Evolutionary conservation across 345 rosid species (phyloP).

Genomic region (Lepidium didymum): DNA sequence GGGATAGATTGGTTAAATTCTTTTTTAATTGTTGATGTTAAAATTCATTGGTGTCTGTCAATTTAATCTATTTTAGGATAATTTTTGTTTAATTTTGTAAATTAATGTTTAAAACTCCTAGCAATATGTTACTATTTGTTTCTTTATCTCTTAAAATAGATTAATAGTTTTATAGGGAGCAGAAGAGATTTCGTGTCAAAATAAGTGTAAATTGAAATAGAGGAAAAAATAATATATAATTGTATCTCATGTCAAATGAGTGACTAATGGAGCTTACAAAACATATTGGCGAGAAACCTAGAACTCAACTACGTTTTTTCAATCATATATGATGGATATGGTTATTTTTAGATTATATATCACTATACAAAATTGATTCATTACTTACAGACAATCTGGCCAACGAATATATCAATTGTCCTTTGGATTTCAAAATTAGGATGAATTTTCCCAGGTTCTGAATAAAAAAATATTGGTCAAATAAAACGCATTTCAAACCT

Average conservation of each 20-base stretch:
- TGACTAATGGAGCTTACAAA: background rate
- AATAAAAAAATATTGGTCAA: no score
- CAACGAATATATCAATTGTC: no score
- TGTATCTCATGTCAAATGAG: background rate
- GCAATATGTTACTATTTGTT: slow-evolving; percentile 8
- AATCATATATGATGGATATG: no score
- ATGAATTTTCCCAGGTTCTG: no score
- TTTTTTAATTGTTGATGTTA: background rate
- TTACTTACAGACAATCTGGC: no score
- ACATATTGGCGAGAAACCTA: background rate
- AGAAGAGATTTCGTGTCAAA: background rate
- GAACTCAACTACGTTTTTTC: background rate
- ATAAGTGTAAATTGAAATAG: background rate
- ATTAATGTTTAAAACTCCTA: background rate
- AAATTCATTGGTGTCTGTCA: slow-evolving; percentile 16
- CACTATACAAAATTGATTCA: no score
- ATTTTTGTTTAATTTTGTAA: slow-evolving; percentile 8
- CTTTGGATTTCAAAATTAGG: no score
- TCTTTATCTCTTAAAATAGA: slow-evolving; percentile 14
- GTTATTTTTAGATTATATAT: no score
- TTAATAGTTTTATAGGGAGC: background rate
- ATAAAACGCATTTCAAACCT: no score
- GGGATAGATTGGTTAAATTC: slow-evolving; percentile 3
- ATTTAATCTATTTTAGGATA: background rate
- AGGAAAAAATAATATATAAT: background rate